Percentiles rank a stretch among this genome's conserved stretches.
Conservation (phyloP, 768 basidiomycete species). For the Exidia glandulosa region DNA sequence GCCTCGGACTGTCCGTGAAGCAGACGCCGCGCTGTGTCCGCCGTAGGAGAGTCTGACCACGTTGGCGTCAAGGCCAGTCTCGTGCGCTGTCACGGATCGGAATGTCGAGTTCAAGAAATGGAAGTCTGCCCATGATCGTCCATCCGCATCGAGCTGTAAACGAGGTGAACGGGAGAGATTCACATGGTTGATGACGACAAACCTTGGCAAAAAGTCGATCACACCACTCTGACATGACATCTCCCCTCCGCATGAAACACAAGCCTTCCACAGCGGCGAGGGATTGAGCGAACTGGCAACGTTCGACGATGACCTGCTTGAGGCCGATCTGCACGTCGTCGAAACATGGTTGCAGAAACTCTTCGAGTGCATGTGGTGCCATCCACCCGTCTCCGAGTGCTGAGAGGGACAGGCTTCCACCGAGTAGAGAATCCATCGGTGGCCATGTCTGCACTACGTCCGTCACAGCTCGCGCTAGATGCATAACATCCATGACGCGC, state of each 20-base stretch:
- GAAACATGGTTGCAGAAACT: neutral
- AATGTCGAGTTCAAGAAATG: conserved; percentile 78
- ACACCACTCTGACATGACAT: conserved; percentile 61
- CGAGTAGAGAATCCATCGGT: neutral
- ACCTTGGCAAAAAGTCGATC: conserved; percentile 71
- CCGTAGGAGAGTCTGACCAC: conserved; percentile 65
- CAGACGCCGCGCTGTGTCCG: conserved; percentile 35
- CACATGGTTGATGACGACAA: conserved; percentile 4
- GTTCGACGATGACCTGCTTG: conserved; percentile 47
- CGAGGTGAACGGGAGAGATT: neutral
- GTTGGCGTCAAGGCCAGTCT: conserved; percentile 48
- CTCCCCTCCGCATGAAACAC: conserved; percentile 68
- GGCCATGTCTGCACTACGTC: neutral
- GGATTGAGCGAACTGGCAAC: conserved; percentile 46
- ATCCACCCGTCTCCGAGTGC: neutral
- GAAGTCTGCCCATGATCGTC: conserved; percentile 70
- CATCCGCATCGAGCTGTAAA: conserved; percentile 37
- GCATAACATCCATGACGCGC: conserved; percentile 21
- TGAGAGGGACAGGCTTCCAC: neutral
- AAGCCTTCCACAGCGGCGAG: conserved; percentile 54
- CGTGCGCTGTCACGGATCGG: conserved; percentile 42
- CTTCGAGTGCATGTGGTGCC: neutral
- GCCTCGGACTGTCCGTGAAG: conserved; percentile 45
- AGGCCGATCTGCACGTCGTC: conserved; percentile 30
- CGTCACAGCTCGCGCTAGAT: neutral